phyloP scores from a whole-genome alignment of 106 monocot species.

The Vanilla planifolia region DNA sequence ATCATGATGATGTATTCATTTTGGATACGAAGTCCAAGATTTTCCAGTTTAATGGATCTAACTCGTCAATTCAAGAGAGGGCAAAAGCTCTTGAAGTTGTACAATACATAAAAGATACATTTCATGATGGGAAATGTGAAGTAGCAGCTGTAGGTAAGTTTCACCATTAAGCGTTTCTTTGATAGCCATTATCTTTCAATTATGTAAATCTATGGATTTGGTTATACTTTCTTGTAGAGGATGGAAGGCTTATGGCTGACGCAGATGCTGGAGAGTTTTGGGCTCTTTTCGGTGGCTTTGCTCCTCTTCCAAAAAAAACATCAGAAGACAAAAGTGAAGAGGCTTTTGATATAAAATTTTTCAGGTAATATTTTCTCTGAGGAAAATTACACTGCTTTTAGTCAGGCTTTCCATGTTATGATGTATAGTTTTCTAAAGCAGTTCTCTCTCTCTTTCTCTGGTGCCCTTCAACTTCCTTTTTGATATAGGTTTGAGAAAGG shows the following conservation, averaged over 20 bases:
- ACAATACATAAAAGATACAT: slow-evolving; percentile 50
- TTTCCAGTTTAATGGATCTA: slow-evolving; percentile 63
- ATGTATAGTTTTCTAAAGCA: neutral
- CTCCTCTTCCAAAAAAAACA: slow-evolving; percentile 80
- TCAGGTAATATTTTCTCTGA: slow-evolving; percentile 40
- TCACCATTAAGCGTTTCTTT: neutral
- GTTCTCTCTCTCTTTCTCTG: neutral
- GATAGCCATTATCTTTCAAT: neutral
- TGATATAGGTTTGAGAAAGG: slow-evolving; percentile 20
- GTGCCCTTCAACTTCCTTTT: no score
- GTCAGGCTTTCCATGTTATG: neutral
- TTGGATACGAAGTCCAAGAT: slow-evolving; percentile 53
- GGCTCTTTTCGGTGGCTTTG: slow-evolving; percentile 95
- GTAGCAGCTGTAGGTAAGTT: slow-evolving; percentile 42
- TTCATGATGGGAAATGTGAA: slow-evolving; percentile 47
- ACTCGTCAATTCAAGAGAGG: slow-evolving; percentile 63
- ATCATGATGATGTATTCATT: slow-evolving; percentile 60
- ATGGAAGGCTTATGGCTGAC: slow-evolving; percentile 94
- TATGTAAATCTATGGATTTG: neutral
- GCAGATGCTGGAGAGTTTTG: slow-evolving; percentile 91
- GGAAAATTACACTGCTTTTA: neutral
- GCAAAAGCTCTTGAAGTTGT: slow-evolving; percentile 71
- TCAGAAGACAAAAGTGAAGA: slow-evolving; percentile 32
- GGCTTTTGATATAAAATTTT: slow-evolving; percentile 36
- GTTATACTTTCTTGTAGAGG: slow-evolving; percentile 37